A percentile compares a stretch with the other conserved stretches of the same genome.
Evolutionary conservation across 1,284 basidiomycete species (phyloP).

Genomic region (Erythrobasidium hasegawianum): DNA sequence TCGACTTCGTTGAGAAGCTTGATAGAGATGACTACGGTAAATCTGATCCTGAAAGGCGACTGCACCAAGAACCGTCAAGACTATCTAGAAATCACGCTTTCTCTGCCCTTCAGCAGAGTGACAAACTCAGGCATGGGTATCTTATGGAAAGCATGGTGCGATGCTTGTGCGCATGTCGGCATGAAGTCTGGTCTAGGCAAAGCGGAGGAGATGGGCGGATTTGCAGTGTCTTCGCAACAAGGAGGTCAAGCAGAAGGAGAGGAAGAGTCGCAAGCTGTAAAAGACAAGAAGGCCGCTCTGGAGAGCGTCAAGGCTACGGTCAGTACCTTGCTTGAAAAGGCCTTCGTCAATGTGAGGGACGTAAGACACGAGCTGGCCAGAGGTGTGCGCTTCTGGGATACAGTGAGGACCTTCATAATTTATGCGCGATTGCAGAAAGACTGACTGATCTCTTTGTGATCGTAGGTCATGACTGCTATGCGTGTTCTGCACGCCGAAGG

Average conservation of each 20-base stretch:
- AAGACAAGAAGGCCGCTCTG: conserved; percentile 66
- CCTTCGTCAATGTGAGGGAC: conserved; percentile 81
- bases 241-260: conserved; percentile 68
- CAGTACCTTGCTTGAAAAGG: conserved; percentile 85
- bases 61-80: conserved; percentile 83
- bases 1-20: conserved; percentile 84
- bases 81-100: conserved; percentile 80
- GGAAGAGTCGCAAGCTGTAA: conserved; percentile 44
- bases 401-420: too few relatives aligned
- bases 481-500: conserved; percentile 73
- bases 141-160: conserved; percentile 72
- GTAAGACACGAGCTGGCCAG: conserved; percentile 85
- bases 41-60: conserved; percentile 85
- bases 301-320: conserved; percentile 79
- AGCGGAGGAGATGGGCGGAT: conserved; percentile 54
- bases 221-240: conserved; percentile 70
- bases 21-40: conserved; percentile 83
- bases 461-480: conserved; percentile 79
- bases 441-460: too few relatives aligned
- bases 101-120: conserved; percentile 86
- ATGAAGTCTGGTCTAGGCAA: conserved; percentile 28
- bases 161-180: conserved; percentile 41
- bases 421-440: too few relatives aligned
- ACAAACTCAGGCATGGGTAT: conserved; percentile 98
- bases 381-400: conserved; percentile 97